These are phyloP conservation scores for Diaporthe citrichinensis DNA, from an alignment of 2,329 filamentous ascomycete genomes.

Conservation along the genomic window DNA sequence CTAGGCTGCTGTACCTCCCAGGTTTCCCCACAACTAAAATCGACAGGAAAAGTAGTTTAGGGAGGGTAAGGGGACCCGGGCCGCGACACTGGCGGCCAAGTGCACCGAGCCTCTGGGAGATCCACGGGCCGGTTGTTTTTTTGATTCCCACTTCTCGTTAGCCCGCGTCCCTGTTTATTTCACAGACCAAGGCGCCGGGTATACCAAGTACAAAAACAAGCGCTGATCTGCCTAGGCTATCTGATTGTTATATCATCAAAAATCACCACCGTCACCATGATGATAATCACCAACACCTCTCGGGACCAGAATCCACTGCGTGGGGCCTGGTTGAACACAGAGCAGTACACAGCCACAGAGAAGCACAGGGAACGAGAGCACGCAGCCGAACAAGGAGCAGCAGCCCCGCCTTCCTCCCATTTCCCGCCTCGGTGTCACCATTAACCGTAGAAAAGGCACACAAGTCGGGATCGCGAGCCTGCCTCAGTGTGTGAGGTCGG, in stretches of 20 bases:
- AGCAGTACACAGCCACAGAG: not conserved
- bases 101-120: conserved; percentile 22
- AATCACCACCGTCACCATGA: too few species aligned
- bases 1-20: conserved; percentile 8
- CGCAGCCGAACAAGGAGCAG: not conserved
- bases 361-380: not conserved
- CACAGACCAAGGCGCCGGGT: not conserved
- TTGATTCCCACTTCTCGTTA: not conserved
- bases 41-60: not conserved
- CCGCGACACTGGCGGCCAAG: conserved; percentile 21
- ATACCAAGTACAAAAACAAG: not conserved
- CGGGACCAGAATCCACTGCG: not conserved
- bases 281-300: not conserved
- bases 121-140: not conserved
- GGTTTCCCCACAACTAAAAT: not conserved
- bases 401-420: too few species aligned
- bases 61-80: not conserved
- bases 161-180: not conserved
- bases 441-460: too few species aligned
- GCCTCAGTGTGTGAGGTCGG: conserved; percentile 14
- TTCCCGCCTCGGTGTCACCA: not conserved
- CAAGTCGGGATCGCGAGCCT: not conserved
- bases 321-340: not conserved
- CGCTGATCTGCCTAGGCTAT: not conserved
- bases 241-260: not conserved